These are phyloP conservation scores for Starmerella khaoyaiensis DNA, from an alignment of 805 yeast species.

Conservation along the genomic window DNA sequence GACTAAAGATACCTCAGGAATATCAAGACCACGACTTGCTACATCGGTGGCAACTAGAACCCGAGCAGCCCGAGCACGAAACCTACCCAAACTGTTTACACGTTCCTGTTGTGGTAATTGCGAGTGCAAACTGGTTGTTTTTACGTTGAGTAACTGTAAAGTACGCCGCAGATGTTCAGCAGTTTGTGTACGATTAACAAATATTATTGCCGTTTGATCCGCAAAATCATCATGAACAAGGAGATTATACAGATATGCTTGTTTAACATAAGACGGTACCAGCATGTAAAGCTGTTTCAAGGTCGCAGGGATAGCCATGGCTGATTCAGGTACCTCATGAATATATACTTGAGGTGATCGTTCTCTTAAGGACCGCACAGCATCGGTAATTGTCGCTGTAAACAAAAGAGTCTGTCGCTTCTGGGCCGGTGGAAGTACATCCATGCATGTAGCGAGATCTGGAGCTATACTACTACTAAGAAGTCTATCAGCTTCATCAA, in stretches of 20 bases:
- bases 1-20: constrained; percentile 82
- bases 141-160: constrained; percentile 54
- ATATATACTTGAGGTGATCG: constrained; percentile 43
- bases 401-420: constrained; percentile 78
- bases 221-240: constrained; percentile 49
- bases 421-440: constrained; percentile 53
- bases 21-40: constrained; percentile 94
- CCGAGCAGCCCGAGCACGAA: constrained; percentile 88
- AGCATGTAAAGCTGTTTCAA: constrained; percentile 53
- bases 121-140: constrained; percentile 85
- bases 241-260: constrained; percentile 65
- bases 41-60: constrained; percentile 92
- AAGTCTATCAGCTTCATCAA: constrained; percentile 93
- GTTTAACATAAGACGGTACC: constrained; percentile 80
- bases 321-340: constrained; percentile 63
- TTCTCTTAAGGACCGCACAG: constrained; percentile 68
- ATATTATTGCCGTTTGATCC: constrained; percentile 64
- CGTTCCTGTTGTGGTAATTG: constrained; percentile 90
- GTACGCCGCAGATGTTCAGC: constrained; percentile 81
- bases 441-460: constrained; percentile 62
- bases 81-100: constrained; percentile 79
- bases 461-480: constrained; percentile 71
- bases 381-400: constrained; percentile 92
- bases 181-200: constrained; percentile 79
- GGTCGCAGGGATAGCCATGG: constrained; percentile 70